Conservation (phyloP, 208 protist species). For the Angomonas ambiguus region DNA sequence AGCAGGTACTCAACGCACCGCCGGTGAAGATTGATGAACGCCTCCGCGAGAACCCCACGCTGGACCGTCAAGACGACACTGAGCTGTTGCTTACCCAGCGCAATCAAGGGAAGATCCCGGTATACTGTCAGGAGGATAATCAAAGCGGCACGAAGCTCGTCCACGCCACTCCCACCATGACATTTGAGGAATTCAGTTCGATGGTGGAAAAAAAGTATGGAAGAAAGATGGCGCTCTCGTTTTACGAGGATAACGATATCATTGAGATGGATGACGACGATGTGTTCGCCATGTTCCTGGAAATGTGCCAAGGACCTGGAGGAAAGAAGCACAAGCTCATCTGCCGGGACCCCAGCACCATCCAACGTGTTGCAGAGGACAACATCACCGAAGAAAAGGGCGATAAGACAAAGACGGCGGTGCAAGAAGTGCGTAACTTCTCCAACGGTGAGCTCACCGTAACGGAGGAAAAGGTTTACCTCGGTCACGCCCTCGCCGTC, state of each 20-base stretch:
- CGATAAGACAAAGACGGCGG: background rate
- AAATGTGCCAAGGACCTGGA: conserved; percentile 38
- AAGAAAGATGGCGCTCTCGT: conserved; percentile 56
- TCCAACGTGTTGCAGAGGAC: conserved; percentile 28
- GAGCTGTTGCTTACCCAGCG: conserved; percentile 28
- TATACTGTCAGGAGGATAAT: conserved; percentile 74
- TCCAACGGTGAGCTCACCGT: conserved; percentile 59
- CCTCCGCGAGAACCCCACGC: conserved; percentile 31
- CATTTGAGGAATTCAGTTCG: conserved; percentile 58
- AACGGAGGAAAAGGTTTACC: conserved; percentile 46
- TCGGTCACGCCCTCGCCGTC: conserved; percentile 61
- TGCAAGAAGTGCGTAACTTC: conserved; percentile 16
- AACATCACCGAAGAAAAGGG: conserved; percentile 34
- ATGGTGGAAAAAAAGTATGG: conserved; percentile 83
- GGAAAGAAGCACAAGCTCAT: conserved; percentile 78
- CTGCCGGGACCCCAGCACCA: conserved; percentile 33
- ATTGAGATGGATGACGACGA: conserved; percentile 85
- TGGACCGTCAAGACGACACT: conserved; percentile 22
- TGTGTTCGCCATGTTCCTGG: conserved; percentile 81
- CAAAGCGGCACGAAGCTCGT: conserved; percentile 57
- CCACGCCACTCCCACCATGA: conserved; percentile 55
- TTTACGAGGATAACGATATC: conserved; percentile 76
- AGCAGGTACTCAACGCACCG: conserved; percentile 60
- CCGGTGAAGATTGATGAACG: conserved; percentile 28
- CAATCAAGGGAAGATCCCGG: conserved; percentile 56